Percentiles rank a stretch among this genome's conserved stretches.
Evolutionary conservation across 2,329 filamentous ascomycete genomes (phyloP).

Genomic region (Hortaea sp.): DNA sequence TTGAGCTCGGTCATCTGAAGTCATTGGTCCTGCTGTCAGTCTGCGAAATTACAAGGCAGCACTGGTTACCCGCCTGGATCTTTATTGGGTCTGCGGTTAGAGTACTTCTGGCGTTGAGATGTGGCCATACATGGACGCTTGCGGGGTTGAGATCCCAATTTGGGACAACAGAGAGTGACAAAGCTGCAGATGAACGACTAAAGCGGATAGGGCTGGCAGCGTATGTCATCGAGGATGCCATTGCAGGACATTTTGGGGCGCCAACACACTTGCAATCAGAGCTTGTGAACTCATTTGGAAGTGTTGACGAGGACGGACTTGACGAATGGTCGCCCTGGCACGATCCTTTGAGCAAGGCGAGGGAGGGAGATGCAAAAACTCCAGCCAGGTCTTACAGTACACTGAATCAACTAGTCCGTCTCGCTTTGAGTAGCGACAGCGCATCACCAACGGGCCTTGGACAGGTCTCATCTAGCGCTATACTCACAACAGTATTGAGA

Average conservation of each 20-base stretch:
- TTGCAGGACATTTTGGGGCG: slow-evolving; percentile 43
- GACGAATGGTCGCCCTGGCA: slow-evolving; percentile 70
- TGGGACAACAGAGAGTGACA: background rate
- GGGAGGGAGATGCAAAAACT: slow-evolving; percentile 25
- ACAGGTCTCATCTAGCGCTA: background rate
- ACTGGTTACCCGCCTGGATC: slow-evolving; percentile 52
- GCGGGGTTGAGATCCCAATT: background rate
- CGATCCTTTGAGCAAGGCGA: slow-evolving; percentile 25
- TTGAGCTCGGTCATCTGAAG: background rate
- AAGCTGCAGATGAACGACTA: background rate
- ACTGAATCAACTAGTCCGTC: slow-evolving; percentile 40
- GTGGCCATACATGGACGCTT: background rate
- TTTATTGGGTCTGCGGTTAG: slow-evolving; percentile 55
- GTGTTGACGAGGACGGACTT: slow-evolving; percentile 53
- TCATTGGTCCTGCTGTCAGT: background rate
- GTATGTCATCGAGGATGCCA: slow-evolving; percentile 51
- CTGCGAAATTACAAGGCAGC: slow-evolving; percentile 41
- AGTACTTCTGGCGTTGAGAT: slow-evolving; percentile 22
- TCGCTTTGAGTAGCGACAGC: slow-evolving; percentile 4
- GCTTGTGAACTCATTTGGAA: slow-evolving; percentile 32
- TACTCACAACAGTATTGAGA: background rate
- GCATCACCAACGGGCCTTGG: background rate
- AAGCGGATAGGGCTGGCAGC: slow-evolving; percentile 38
- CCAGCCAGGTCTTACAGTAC: slow-evolving; percentile 35
- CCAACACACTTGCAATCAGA: slow-evolving; percentile 40